Conservation (phyloP, 176 grass and related monocot species). For the Oropetium thomaeum region DNA sequence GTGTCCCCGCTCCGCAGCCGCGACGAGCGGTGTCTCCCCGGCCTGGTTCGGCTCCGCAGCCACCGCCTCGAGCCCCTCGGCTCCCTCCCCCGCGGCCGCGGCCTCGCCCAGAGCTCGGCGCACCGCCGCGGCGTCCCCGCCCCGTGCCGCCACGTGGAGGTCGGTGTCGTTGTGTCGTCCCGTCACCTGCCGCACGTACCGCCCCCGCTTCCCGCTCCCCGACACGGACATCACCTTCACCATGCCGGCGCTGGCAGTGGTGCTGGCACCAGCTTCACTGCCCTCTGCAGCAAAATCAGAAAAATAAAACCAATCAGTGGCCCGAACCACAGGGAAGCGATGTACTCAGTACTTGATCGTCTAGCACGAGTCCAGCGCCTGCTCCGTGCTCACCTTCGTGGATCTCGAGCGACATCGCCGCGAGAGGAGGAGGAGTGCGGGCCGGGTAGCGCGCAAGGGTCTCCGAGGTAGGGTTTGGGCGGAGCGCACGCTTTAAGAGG, state of each 20-base stretch:
- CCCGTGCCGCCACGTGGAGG: conserved; percentile 70
- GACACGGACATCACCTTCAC: conserved; percentile 61
- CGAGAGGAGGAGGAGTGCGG: neutral
- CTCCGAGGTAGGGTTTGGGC: conserved; percentile 33
- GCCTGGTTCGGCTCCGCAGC: conserved; percentile 75
- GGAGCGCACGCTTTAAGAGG: conserved; percentile 33
- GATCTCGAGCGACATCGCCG: conserved; percentile 62
- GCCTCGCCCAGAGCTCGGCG: conserved; percentile 49
- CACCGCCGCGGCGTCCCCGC: conserved; percentile 51
- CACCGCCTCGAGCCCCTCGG: conserved; percentile 50
- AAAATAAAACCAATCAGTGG: neutral
- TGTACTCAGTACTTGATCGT: neutral
- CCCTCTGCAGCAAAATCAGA: conserved; percentile 20
- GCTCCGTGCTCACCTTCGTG: conserved; percentile 39
- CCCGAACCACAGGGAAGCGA: too few species aligned
- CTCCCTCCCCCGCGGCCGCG: conserved; percentile 31
- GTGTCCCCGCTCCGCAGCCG: conserved; percentile 66
- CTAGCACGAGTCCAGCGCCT: neutral
- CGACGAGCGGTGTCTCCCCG: conserved; percentile 69
- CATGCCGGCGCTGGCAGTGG: neutral
- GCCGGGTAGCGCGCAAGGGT: neutral
- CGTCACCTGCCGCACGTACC: conserved; percentile 94
- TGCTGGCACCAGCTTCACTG: neutral
- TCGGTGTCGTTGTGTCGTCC: conserved; percentile 86
- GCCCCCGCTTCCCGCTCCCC: conserved; percentile 59